Evolutionary conservation across 2,329 filamentous ascomycete species (phyloP), one percentile per base, ranked within the genome.

Genomic region (Rhynchosporium secalis): DNA sequence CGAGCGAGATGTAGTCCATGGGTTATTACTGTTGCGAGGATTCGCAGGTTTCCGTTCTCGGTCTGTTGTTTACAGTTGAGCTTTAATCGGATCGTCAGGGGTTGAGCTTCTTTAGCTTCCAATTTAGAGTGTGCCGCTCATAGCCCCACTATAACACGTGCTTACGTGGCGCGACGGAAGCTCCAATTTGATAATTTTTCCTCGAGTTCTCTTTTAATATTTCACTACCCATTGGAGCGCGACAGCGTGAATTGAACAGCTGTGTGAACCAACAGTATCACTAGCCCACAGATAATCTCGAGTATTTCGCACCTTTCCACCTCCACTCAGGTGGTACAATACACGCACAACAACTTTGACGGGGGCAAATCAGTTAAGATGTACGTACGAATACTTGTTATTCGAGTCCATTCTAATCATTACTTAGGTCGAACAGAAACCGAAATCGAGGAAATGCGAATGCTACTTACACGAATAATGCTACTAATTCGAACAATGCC

Each of bases 1-100:
- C 51, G 33, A 54, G 36, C n/a, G 51, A 54, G 36, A 54, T 41
- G 12, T 41, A 41, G n/a, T 54, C 51, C 51, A 54, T 54, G 36
- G 20, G 4, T 10, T 28, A 20, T 28, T 41, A 20, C 40, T 4
- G 36, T 29, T 20, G 20, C 36, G 36, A 41, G 33, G 28, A 33
- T 31, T 33, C 2, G 41, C 41, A n/a, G 13, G 41, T 15, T 31
- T 15, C 20, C n/a, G n/a, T 41, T 54, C 33, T 40, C 28, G 51
- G 15, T 33, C 51, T 54, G 38, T 54, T 54, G 51, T 26, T 40
- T n/a, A 20, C 20, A 20, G 20, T 43, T 43, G 47, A 8, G 47
- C 26, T 49, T 36, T 28, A 15, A 38, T 26, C n/a, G 36, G 46
- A 48, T 29, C 46, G 10, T 29, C 46, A 46, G 43, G 43, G 43